Base-by-base conservation (phyloP, 208 protist species). In the Acanthamoeba rhysodes region DNA sequence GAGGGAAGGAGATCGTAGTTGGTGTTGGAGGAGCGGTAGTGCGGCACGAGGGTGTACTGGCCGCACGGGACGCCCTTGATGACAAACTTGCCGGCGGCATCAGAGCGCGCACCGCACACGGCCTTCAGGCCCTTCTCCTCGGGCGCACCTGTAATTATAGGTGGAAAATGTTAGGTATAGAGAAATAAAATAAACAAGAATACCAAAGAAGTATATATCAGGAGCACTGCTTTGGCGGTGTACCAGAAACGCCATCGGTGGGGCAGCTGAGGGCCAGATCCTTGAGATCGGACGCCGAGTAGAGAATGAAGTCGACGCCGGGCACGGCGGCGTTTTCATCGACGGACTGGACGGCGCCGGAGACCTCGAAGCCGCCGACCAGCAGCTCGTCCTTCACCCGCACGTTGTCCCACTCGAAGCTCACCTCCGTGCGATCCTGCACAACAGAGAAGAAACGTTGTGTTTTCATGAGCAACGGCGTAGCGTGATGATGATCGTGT, bases 1-100 rank as follows among this genome's bases (percentile, higher is more conserved):
- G 74, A 16, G 24, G 92, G 92, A 12, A 95, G 55, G 24, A 95
- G 57, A 34, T 95, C 92, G 55, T 76, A 95, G 53, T 66, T 95
- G 92, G 76, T 87, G 55, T 95, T 72, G 57, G 92, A 68, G 32
- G 55, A 76, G 53, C 53, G 68, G 72, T 95, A 95, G 57, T 66
- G 64, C 12, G 92, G 92, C n/a, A 95, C 92, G n/a, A 95, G 55
- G 22, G 76, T 87, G 76, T 95, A 95, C 32, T 27, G 22, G 74
- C 92, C 92, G 62, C 92, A 95, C 10, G 92, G 74, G 5, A 95
- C 62, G 92, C 92, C 92, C 50, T 95, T 85, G 62, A 95, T 76
- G 24, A 95, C 92, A 29, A 95, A 95, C 37, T 95, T 82, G 37
- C 92, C 92, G 29, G 18, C 10, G 0, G 50, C 92, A 29, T 95